Base-by-base conservation (phyloP, 208 protist species). In the Trypanosoma melophagium region DNA sequence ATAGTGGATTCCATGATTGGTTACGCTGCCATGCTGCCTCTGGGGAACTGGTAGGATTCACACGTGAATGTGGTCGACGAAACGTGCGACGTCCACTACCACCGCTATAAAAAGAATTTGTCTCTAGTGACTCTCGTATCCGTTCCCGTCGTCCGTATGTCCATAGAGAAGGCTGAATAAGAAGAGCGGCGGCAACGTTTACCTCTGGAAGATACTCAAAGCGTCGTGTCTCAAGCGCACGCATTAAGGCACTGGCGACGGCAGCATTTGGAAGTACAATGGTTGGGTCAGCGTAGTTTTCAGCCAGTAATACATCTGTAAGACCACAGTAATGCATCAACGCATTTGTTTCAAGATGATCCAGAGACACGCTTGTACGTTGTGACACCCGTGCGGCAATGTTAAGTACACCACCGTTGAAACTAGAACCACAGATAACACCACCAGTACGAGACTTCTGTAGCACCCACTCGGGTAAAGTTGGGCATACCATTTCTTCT, bases 381-480 rank as follows among this genome's bases (percentile, higher is more conserved):
- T 93, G 87, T 22, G 87, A 60, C n/a, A 92, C 77, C 2, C 90
- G 85, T 22, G 90, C 87, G n/a, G 85, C 87, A 38, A 83, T 49
- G 74, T 96, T 93, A 19, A 93, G 71, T 35, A 88, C 54, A 12
- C 90, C 84, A 31, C 86, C 87, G 56, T 93, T 93, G 66, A 77
- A 74, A 66, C 83, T 86, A 16, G 86, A 90, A 1, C 77, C 87
- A 19, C 70, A 74, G 7, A 96, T 49, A 38, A 93, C 70, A 7
- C 90, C 90, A 55, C 90, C 90, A 24, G 83, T 66, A 24, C 55
- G 44, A 3, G 71, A 63, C 60, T 92, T 93, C 5, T 79, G 79
- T 14, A 49, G 35, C 38, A 89, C 83, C 86, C 85, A 96, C 53
- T 22, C 22, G 12, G 89, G 89, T 45, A 95, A 60, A 7, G 66